A percentile compares a stretch with the other conserved stretches of the same genome.
Conservation (phyloP, 2,329 filamentous ascomycete genomes). For the Neoscytalidium dimidiatum region DNA sequence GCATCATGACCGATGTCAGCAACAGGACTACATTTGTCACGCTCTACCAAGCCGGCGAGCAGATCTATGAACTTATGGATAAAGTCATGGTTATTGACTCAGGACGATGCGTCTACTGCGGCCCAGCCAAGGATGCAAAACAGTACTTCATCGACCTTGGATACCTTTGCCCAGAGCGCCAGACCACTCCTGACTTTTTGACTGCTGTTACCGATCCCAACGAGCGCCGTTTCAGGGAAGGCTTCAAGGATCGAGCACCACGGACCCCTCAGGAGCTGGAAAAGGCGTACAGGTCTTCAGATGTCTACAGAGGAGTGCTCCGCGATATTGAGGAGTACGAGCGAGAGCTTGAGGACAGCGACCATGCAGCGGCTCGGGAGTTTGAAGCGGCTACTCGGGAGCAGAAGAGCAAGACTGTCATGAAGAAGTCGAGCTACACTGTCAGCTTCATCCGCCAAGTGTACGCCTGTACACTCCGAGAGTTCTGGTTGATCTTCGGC, state of each 20-base stretch:
- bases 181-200: conserved; percentile 77
- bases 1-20: conserved; percentile 51
- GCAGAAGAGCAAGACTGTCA: conserved; percentile 65
- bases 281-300: conserved; percentile 65
- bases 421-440: conserved; percentile 73
- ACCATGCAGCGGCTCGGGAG: conserved; percentile 61
- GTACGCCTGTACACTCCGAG: conserved; percentile 66
- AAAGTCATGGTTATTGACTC: conserved; percentile 78
- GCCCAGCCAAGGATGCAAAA: conserved; percentile 60
- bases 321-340: conserved; percentile 65
- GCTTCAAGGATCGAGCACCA: conserved; percentile 62
- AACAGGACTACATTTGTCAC: conserved; percentile 56
- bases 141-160: conserved; percentile 69
- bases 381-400: conserved; percentile 68
- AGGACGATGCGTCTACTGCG: conserved; percentile 69
- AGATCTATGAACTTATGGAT: conserved; percentile 73
- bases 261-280: conserved; percentile 71
- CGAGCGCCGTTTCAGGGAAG: conserved; percentile 66
- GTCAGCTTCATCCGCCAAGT: conserved; percentile 75
- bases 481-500: conserved; percentile 77
- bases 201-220: conserved; percentile 74
- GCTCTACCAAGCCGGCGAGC: conserved; percentile 70
- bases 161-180: conserved; percentile 59
- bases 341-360: conserved; percentile 55
- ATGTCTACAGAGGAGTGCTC: conserved; percentile 61